Conservation (phyloP, 441 rosid species). For the Aquilaria agallochum region DNA sequence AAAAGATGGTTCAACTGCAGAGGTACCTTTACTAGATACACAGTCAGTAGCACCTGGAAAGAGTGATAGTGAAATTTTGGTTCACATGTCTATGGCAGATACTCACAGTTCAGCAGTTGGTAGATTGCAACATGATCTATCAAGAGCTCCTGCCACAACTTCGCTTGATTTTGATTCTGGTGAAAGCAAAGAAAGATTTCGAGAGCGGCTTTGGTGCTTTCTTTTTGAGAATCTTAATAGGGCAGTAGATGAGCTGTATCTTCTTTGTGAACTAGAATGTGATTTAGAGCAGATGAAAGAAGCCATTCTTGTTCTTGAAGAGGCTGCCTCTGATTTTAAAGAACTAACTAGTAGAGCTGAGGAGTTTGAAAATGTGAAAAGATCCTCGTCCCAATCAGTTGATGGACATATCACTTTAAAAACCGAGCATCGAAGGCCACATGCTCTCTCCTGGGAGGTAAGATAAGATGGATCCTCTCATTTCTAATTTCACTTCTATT, state of each 20-base stretch:
- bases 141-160: conserved; percentile 26
- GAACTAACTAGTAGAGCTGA: conserved; percentile 57
- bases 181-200: conserved; percentile 81
- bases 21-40: conserved; percentile 18
- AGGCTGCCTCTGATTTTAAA: conserved; percentile 72
- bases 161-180: conserved; percentile 39
- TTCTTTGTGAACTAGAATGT: conserved; percentile 79
- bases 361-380: conserved; percentile 62
- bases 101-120: conserved; percentile 17
- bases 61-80: conserved; percentile 24
- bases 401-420: conserved; percentile 48
- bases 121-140: conserved; percentile 13
- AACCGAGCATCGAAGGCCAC: conserved; percentile 77
- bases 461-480: neutral
- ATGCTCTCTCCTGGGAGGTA: conserved; percentile 93
- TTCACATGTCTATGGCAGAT: conserved; percentile 16
- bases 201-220: conserved; percentile 83
- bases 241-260: conserved; percentile 85
- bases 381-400: conserved; percentile 35
- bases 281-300: conserved; percentile 78
- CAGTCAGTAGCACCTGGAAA: conserved; percentile 24
- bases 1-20: conserved; percentile 16
- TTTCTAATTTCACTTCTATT: neutral
- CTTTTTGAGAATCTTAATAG: conserved; percentile 82
- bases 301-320: conserved; percentile 80